Evolutionary conservation across 768 basidiomycete genomes (phyloP).

Genomic region (Pleurotus sapidus): DNA sequence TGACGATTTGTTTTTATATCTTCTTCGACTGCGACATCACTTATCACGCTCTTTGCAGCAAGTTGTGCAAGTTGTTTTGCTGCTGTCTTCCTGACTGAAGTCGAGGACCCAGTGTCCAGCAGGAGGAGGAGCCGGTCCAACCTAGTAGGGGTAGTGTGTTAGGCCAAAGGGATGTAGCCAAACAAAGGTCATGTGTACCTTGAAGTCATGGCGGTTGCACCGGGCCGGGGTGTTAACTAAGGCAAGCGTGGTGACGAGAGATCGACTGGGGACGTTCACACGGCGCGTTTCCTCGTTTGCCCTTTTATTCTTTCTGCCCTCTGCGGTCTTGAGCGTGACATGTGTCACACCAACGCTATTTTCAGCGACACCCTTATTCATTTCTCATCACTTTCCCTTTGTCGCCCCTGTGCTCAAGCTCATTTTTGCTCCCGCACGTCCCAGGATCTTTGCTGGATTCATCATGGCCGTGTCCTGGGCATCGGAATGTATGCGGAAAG

Average conservation of each 20-base stretch:
- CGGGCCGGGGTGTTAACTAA: slow-evolving; percentile 44
- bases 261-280: slow-evolving; percentile 46
- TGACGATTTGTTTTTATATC: slow-evolving; percentile 66
- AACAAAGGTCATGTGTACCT: slow-evolving; percentile 40
- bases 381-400: slow-evolving; percentile 6
- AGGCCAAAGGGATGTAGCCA: not conserved
- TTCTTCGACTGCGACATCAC: slow-evolving; percentile 79
- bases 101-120: slow-evolving; percentile 91
- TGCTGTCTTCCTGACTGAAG: slow-evolving; percentile 89
- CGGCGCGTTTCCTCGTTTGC: slow-evolving; percentile 53
- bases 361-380: slow-evolving; percentile 4
- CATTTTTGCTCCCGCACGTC: not conserved
- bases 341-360: slow-evolving; percentile 6
- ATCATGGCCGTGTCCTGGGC: slow-evolving; percentile 8
- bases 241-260: slow-evolving; percentile 21
- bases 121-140: slow-evolving; percentile 96
- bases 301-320: slow-evolving; percentile 11
- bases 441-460: not conserved
- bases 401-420: slow-evolving; percentile 1
- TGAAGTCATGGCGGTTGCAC: slow-evolving; percentile 69
- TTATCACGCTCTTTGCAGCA: slow-evolving; percentile 80
- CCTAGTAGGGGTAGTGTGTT: slow-evolving; percentile 37
- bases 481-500: not conserved
- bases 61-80: slow-evolving; percentile 95
- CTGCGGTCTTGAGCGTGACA: slow-evolving; percentile 3